Evolutionary conservation across 441 rosid genomes (phyloP), one percentile per base, ranked within the genome.

Genomic region (Pelargonium cotyledonis): DNA sequence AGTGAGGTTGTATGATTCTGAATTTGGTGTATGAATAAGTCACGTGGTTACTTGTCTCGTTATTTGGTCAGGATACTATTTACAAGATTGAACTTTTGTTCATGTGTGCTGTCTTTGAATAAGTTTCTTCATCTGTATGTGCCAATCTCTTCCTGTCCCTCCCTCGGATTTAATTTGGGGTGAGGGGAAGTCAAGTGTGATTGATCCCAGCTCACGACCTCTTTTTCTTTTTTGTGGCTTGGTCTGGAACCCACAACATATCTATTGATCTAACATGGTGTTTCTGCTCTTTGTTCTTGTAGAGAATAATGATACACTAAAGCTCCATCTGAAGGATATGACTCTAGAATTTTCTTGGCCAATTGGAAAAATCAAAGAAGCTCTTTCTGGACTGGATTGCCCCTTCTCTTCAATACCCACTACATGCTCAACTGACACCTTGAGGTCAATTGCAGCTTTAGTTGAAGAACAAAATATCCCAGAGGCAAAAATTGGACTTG

Each of bases 281-380:
- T 60, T 12, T 65, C 64, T 49, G 74, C 66, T 18, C 38, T 75
- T 70, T 70, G 44, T 44, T 66, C 31, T 23, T 73, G 58, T 9
- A 88, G 96, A 81, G 60, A 77, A 70, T 65, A 85, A 63, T 2
- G 89, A 81, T 80, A 74, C 71, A 43, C 80, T 91, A 66, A 83
- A 76, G 55, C 88, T 94, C 66, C 79, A 70, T 76, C 82, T 89
- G 62, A 82, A 85, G 67, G 90, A 89, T 68, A 51, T 83, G 62
- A 79, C 79, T 89, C 79, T 89, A 75, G 91, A 94, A 58, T 82
- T 94, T 70, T 85, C 92, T 18, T 94, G 95, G 99, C 68, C 92
- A 8, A 41, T 91, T 65, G 64, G 69, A 8, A 87, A 73, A 74
- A 73, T 94, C 65, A 88, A 81, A 80, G 92, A 77, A 75, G 83